These are phyloP conservation scores for Pisolithus marmoratus DNA, from an alignment of 768 basidiomycete genomes.

Conservation along the genomic window DNA sequence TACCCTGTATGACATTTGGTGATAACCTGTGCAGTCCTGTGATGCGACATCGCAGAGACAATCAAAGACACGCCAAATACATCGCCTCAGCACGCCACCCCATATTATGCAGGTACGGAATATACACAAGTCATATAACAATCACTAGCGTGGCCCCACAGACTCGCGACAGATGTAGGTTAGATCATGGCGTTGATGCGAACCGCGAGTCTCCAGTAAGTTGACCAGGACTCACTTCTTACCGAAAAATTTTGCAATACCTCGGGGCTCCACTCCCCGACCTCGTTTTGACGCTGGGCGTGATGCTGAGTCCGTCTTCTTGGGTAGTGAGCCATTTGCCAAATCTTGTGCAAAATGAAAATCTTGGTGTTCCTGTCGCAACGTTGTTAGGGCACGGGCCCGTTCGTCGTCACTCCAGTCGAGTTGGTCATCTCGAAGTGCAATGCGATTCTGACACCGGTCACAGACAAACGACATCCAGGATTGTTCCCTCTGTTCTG, in stretches of 20 bases:
- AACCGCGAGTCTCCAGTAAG: no score
- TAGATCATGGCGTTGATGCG: no score
- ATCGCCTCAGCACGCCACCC: not conserved
- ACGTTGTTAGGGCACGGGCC: slow-evolving; percentile 33
- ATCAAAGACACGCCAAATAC: not conserved
- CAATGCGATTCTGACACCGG: slow-evolving; percentile 48
- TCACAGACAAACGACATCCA: slow-evolving; percentile 47
- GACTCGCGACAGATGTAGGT: no score
- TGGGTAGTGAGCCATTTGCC: slow-evolving; percentile 32
- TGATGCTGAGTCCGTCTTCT: slow-evolving; percentile 8
- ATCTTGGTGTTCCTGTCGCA: slow-evolving; percentile 75
- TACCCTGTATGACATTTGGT: not conserved
- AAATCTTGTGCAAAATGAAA: slow-evolving; percentile 86
- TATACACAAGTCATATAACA: no score
- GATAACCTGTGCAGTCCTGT: not conserved
- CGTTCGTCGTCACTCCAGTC: slow-evolving; percentile 19
- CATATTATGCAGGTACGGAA: not conserved
- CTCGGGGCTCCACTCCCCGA: slow-evolving; percentile 26
- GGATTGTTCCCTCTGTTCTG: slow-evolving; percentile 1
- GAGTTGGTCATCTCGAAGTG: slow-evolving; percentile 21
- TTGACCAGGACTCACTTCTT: slow-evolving; percentile 22
- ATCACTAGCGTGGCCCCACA: no score
- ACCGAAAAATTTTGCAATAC: slow-evolving; percentile 46
- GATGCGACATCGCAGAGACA: not conserved
- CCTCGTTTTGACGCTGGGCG: slow-evolving; percentile 24